Conservation (phyloP, 83 land plant species). For the Larix sibirica region DNA sequence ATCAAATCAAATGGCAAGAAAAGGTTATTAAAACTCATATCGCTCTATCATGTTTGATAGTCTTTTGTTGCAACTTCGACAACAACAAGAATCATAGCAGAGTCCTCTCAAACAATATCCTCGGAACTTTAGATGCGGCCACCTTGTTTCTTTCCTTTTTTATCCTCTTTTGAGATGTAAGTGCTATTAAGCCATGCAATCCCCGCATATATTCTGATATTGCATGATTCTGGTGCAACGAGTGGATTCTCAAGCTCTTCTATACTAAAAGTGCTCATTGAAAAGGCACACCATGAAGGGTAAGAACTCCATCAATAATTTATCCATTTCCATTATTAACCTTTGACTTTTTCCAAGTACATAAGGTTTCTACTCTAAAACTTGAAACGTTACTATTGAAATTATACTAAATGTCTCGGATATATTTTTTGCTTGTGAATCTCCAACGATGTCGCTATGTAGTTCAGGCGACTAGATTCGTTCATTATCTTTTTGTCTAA, state of each 20-base stretch:
- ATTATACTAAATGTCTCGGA: conserved; percentile 76
- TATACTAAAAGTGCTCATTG: conserved; percentile 82
- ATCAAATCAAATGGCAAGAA: no score
- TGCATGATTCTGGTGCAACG: conserved; percentile 38
- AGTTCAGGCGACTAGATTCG: conserved; percentile 68
- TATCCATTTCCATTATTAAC: conserved; percentile 52
- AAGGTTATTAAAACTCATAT: no score
- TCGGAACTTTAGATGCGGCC: neutral
- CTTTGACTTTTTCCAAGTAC: conserved; percentile 75
- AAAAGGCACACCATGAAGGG: conserved; percentile 86
- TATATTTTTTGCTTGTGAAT: conserved; percentile 44
- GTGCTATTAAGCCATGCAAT: conserved; percentile 92
- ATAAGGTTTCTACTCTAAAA: conserved; percentile 70
- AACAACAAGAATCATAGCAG: neutral
- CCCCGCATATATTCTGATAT: conserved; percentile 63
- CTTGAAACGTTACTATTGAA: conserved; percentile 61
- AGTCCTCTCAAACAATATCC: neutral
- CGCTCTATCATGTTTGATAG: neutral
- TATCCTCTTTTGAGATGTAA: conserved; percentile 63
- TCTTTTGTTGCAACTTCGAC: neutral
- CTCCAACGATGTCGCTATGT: conserved; percentile 77
- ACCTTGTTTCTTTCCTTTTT: conserved; percentile 30
- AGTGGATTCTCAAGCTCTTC: conserved; percentile 61
- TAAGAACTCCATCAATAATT: conserved; percentile 76
- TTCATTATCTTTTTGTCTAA: conserved; percentile 69